Conservation (phyloP, 257 asterid species). For the Marsdenia floribunda region DNA sequence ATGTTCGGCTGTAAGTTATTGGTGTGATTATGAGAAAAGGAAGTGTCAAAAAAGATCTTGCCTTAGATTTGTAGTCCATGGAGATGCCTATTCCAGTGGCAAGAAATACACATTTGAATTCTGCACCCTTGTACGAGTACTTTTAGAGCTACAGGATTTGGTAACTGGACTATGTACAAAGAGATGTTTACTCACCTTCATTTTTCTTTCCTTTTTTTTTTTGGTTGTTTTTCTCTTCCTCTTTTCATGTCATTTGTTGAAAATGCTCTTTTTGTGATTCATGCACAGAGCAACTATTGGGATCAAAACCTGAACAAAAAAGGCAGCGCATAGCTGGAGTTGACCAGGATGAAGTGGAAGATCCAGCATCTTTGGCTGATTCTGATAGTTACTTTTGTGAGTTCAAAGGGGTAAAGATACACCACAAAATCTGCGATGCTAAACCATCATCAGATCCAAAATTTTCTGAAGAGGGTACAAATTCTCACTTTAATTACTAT, state of each 20-base stretch:
- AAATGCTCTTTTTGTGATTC: slow-evolving; percentile 2
- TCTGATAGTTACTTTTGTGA: slow-evolving; percentile 82
- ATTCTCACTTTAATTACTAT: slow-evolving; percentile 24
- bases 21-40: background rate
- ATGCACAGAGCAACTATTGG: slow-evolving; percentile 44
- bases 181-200: background rate
- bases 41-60: background rate
- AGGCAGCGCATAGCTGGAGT: slow-evolving; percentile 45
- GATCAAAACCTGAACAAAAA: slow-evolving; percentile 31
- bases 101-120: background rate
- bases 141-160: background rate
- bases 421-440: slow-evolving; percentile 71
- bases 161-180: background rate
- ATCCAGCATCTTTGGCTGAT: slow-evolving; percentile 63
- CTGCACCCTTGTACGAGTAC: background rate
- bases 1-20: background rate
- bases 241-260: background rate
- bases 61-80: background rate
- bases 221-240: too few relatives aligned
- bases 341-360: slow-evolving; percentile 73
- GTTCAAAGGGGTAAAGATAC: slow-evolving; percentile 78
- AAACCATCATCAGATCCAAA: slow-evolving; percentile 29
- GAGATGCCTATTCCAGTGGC: background rate
- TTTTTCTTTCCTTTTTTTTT: background rate
- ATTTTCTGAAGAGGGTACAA: slow-evolving; percentile 21